A percentile compares a stretch with the other conserved stretches of the same genome.
These are phyloP conservation scores for Schwanniomyces sp. DNA, from an alignment of 805 yeast species.

Conservation along the genomic window DNA sequence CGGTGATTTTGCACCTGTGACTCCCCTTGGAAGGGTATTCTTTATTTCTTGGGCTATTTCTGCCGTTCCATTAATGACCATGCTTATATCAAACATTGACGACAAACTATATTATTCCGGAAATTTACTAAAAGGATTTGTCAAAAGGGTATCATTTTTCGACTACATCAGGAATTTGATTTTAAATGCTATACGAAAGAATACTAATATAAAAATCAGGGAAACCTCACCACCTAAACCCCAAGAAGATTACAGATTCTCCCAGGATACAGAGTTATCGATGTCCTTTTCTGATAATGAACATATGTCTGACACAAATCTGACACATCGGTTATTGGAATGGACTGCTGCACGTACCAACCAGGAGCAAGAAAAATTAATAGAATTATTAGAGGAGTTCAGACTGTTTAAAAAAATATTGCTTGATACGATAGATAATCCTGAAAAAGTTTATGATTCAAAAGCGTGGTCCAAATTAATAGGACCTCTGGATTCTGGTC, in stretches of 20 bases:
- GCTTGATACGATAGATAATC: conserved; percentile 36
- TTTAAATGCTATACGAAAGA: conserved; percentile 4
- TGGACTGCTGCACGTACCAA: neutral
- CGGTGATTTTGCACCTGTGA: conserved; percentile 68
- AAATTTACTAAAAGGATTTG: conserved; percentile 6
- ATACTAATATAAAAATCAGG: neutral
- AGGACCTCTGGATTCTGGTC: conserved; percentile 2
- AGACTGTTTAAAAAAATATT: conserved; percentile 28
- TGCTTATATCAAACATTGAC: conserved; percentile 69
- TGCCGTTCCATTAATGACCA: conserved; percentile 88
- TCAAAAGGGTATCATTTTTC: neutral
- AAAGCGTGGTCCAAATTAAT: conserved; percentile 48
- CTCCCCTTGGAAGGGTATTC: conserved; percentile 67
- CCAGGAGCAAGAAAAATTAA: neutral
- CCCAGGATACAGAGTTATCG: neutral
- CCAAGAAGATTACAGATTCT: neutral
- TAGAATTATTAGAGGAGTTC: conserved; percentile 20
- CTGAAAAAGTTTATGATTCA: conserved; percentile 43
- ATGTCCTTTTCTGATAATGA: neutral
- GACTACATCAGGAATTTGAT: neutral
- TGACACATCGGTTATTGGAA: neutral
- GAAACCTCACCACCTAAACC: neutral
- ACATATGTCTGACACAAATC: neutral
- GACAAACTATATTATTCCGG: conserved; percentile 49
- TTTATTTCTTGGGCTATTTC: conserved; percentile 78